Evolutionary conservation across 2,329 filamentous ascomycete species (phyloP), one percentile per base, ranked within the genome.

Genomic region (Neoascochyta sp.): DNA sequence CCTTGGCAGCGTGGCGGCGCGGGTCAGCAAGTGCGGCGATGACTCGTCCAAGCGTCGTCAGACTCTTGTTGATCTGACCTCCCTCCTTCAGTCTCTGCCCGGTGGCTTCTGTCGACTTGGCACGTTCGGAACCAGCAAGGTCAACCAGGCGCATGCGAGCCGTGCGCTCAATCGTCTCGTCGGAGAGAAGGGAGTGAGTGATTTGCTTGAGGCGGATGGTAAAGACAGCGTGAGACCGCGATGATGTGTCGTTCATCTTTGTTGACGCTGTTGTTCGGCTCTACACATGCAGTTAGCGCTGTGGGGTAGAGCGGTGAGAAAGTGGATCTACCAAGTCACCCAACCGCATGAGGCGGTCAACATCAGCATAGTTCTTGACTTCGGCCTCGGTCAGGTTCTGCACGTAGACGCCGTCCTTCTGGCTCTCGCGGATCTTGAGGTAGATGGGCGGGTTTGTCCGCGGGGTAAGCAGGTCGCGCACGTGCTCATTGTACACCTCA

Each of bases 171-270:
- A 93, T 96, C 2, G 90, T 96, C 68, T 95, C 89, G 61, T 98
- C 92, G n/a, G 88, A 93, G 30, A 88, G 83, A 67, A 95, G 83
- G 52, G 95, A 90, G 65, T 96, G 90, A 57, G 95, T 89, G 45
- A 98, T 98, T 64, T 96, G 92, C 67, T 95, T 95, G 36, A 98
- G 74, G 68, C 94, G 92, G 50, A 98, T 92, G 16, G 92, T 98
- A 64, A 98, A 98, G 35, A 98, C 92, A 6, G 92, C 88, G 58
- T 98, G 92, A 43, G 88, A 95, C 61, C 92, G 85, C 42, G 87
- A 95, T 31, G 87, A 94, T 3, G 90, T 96, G 64, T 98, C 92
- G 65, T 98, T 98, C 92, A 98, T 98, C 69, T 95, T 96, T 37
- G 92, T 98, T 57, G 86, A 88, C 9, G 92, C 92, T 12, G 79